Percentiles rank a stretch among this genome's conserved stretches.
Conservation (phyloP, 108 stramenopile genomes). For the Cyclotella sp. region DNA sequence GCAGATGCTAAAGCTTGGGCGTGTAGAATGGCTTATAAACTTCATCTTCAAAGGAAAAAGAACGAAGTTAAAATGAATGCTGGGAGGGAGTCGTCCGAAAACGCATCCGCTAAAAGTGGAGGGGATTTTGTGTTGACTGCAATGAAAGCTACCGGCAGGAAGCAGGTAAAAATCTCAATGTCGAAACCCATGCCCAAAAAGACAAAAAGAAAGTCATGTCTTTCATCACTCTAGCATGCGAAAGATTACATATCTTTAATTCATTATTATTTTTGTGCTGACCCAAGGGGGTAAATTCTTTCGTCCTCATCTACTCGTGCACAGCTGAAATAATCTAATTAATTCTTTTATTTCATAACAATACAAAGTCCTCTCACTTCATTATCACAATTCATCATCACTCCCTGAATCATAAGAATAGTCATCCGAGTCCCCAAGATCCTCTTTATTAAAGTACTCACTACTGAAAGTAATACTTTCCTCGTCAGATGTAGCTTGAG, state of each 20-base stretch:
- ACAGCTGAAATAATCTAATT: neutral
- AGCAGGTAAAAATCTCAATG: conserved; percentile 3
- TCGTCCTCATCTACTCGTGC: neutral
- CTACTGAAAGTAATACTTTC: conserved; percentile 18
- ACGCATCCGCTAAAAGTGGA: neutral
- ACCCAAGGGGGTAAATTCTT: neutral
- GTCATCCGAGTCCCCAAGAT: conserved; percentile 25
- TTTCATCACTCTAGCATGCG: neutral
- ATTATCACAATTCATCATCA: conserved; percentile 18
- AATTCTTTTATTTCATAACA: too few species aligned
- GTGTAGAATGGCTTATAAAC: conserved; percentile 37
- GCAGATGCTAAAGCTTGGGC: conserved; percentile 44
- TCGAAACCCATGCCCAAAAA: neutral
- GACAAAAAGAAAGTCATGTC: neutral
- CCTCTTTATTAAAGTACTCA: conserved; percentile 12
- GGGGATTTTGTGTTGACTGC: neutral
- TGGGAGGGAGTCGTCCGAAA: neutral
- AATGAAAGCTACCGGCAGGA: conserved; percentile 11
- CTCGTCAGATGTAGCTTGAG: conserved; percentile 3
- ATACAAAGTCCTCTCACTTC: too few species aligned
- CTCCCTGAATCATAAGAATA: conserved; percentile 42
- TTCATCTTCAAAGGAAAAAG: conserved; percentile 24
- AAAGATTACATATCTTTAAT: neutral
- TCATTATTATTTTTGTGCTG: neutral
- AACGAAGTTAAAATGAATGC: conserved; percentile 24